A percentile compares a stretch with the other conserved stretches of the same genome.
Evolutionary conservation across 805 yeast species (phyloP).

Genomic region (Candida stauntonica): DNA sequence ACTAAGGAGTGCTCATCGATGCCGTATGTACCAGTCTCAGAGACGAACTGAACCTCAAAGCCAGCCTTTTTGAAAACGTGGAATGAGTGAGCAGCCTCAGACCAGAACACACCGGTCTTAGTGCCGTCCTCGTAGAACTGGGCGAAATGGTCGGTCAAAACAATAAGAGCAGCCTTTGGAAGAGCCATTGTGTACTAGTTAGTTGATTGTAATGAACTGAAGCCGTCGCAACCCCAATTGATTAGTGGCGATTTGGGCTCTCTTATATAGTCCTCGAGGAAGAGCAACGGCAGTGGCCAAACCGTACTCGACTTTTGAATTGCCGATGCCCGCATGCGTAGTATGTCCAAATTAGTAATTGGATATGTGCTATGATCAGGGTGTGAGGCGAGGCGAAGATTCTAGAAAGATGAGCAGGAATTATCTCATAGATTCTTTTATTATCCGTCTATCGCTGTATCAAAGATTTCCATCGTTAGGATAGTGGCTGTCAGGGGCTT

Average conservation of each 20-base stretch:
- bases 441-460: too few relatives aligned
- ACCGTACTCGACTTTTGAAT: background rate
- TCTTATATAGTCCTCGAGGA: too few relatives aligned
- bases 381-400: too few relatives aligned
- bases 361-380: too few relatives aligned
- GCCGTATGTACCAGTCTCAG: slow-evolving; percentile 57
- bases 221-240: too few relatives aligned
- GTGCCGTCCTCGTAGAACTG: slow-evolving; percentile 53
- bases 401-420: too few relatives aligned
- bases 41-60: slow-evolving; percentile 49
- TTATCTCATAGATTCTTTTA: too few relatives aligned
- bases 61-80: slow-evolving; percentile 43
- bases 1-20: slow-evolving; percentile 51
- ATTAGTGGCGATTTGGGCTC: too few relatives aligned
- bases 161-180: slow-evolving; percentile 37
- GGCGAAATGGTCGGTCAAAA: slow-evolving; percentile 39
- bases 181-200: slow-evolving; percentile 12
- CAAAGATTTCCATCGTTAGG: too few relatives aligned
- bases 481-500: too few relatives aligned
- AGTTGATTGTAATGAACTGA: background rate
- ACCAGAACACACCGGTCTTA: slow-evolving; percentile 56
- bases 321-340: background rate
- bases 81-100: slow-evolving; percentile 60
- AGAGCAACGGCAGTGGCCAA: background rate
- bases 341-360: background rate